Conservation (phyloP, 805 yeast genomes). For the Wickerhamia fluorescens region DNA sequence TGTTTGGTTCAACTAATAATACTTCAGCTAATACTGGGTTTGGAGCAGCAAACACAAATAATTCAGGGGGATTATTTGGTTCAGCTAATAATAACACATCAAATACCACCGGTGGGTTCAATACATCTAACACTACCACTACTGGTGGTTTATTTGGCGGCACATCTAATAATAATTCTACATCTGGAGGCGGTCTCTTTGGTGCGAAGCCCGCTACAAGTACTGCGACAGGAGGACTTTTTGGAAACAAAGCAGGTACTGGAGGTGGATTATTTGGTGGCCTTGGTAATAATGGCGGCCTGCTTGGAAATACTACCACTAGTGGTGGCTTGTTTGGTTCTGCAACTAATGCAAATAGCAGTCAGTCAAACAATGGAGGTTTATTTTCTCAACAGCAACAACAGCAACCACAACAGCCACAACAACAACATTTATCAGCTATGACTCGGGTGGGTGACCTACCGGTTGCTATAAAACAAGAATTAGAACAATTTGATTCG, state of each 20-base stretch:
- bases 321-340: constrained; percentile 5
- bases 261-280: too few relatives aligned
- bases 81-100: constrained; percentile 7
- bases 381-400: constrained; percentile 12
- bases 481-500: constrained; percentile 62
- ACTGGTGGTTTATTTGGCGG: constrained; percentile 8
- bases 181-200: constrained; percentile 1
- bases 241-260: constrained; percentile 6
- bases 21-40: constrained; percentile 1
- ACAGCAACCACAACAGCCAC: constrained; percentile 37
- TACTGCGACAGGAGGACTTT: constrained; percentile 4
- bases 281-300: too few relatives aligned
- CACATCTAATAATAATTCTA: neutral
- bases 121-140: constrained; percentile 1
- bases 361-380: constrained; percentile 4
- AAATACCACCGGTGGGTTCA: constrained; percentile 4
- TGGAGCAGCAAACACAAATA: too few relatives aligned
- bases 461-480: constrained; percentile 62
- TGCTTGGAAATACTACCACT: constrained; percentile 3
- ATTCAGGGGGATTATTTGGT: too few relatives aligned
- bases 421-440: constrained; percentile 49
- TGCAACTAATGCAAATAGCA: constrained; percentile 2
- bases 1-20: constrained; percentile 7
- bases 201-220: constrained; percentile 1
- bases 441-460: constrained; percentile 71